Base-by-base conservation (phyloP, 331 rosid species). In the Quercus tomentella region DNA sequence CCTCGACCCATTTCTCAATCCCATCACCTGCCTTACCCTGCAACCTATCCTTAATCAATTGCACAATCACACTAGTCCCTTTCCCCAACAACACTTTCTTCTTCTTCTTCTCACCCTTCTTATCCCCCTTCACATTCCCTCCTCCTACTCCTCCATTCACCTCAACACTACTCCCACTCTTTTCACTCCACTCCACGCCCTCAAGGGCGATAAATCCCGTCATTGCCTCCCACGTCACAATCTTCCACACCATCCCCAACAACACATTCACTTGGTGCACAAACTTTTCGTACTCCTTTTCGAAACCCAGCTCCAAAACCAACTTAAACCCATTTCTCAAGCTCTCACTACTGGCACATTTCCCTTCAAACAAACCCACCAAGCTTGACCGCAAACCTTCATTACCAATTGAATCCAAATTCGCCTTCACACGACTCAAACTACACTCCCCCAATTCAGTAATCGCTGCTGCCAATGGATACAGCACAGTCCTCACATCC, bases 41-140 rank as follows among this genome's bases (percentile, higher is more conserved):
- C 79, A 93, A 74, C 81, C 88, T 90, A 21, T 86, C 93, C 88
- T 91, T 91, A 71, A 95, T 81, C 84, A 91, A 79, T 28, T 89
- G 88, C 65, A 91, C 74, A 69, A 91, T 83, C 69, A 83, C 84
- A 85, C 86, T 68, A 70, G 94, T 91, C 54, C 97, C 99, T 81
- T 88, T 90, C 71, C 96, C 98, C 81, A 93, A 79, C 28, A 87
- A 86, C 73, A 77, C 89, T 86, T 93, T 95, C 89, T 89, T 94
- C 86, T 89, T 94, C 86, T 91, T 93, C 96, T 87, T 87, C 76
- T 87, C 90, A 35, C 79, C 77, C 78, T 89, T 95, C 88, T 83
- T 89, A n/a, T 82, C 92, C 7, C 26, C 90, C 73, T 82, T 91
- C 28, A 74, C 78, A 72, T 67, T 57, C 75, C 41, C 87, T 25